Base-by-base conservation (phyloP, 1,284 basidiomycete species). In the Waitea zeae region DNA sequence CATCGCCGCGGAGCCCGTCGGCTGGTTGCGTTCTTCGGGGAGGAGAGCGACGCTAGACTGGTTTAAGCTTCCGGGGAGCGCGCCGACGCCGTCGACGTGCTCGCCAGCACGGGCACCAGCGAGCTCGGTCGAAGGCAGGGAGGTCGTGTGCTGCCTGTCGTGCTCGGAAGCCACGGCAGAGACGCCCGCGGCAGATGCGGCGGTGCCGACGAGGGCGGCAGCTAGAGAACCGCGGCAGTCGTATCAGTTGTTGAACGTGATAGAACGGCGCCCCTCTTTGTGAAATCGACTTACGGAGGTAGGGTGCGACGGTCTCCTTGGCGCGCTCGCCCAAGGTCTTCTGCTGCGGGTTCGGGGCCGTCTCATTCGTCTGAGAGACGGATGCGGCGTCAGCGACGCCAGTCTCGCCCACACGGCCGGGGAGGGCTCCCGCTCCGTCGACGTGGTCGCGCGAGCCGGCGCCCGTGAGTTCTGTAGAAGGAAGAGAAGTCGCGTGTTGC, bases 11-110 rank as follows among this genome's bases (percentile, higher is more conserved):
- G 13, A 7, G 18, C 9, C n/a, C n/a, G n/a, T 33, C 9, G 18
- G 32, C 32, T 19, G 17, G 22, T 35, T 15, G 14, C 34, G 20
- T 27, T 57, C 60, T 6, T 62, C 56, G 2, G 65, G 61, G 4
- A 61, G 47, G 36, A 56, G 48, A 9, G 59, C 52, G 7, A 63
- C 59, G 6, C 52, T 53, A 5, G 44, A 39, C 40, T 62, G 60
- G 30, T 43, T 46, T 29, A 48, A 38, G 2, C 40, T 39, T 2
- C 59, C 59, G 1, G 59, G 59, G 15, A 62, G 48, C 6, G 56
- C 50, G 2, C 59, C 59, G 4, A 53, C 57, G 12, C 62, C 62
- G 5, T 42, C 50, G 12, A 46, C 41, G 33, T 44, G 47, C 38
- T 54, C 53, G 6, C 46, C 41, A 3, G 45, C 31, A 15, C 31